Conservation (phyloP, 2,329 filamentous ascomycete species). For the Aspergillus japonicus region DNA sequence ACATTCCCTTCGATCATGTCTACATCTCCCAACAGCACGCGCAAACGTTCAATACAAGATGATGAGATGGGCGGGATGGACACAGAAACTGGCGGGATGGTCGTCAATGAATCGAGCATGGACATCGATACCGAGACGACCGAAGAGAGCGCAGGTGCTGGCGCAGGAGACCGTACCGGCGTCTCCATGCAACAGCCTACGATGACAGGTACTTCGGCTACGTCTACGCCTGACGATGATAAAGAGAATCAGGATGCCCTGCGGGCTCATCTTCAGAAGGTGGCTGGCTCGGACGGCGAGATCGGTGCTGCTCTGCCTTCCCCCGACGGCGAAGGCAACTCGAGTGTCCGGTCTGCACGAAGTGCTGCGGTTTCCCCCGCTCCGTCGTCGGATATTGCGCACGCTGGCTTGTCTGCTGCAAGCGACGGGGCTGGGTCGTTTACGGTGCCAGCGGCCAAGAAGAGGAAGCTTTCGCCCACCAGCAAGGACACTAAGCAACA, state of each 20-base stretch:
- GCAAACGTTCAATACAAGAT: slow-evolving; percentile 6
- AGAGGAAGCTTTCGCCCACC: slow-evolving; percentile 17
- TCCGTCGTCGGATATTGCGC: slow-evolving; percentile 11
- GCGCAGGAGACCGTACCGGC: neutral
- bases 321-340: neutral
- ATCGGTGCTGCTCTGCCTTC: neutral
- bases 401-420: neutral
- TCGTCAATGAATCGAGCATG: neutral
- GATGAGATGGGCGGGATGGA: neutral
- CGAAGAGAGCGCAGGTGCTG: neutral
- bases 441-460: slow-evolving; percentile 25
- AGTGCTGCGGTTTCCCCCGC: neutral
- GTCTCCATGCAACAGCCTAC: neutral
- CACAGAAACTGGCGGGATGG: neutral
- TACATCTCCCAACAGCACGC: neutral
- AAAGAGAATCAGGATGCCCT: slow-evolving; percentile 9
- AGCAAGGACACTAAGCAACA: slow-evolving; percentile 20
- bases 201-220: neutral
- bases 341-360: too few relatives aligned
- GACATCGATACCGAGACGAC: neutral
- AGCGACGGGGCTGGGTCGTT: slow-evolving; percentile 10
- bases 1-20: slow-evolving; percentile 1
- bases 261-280: neutral
- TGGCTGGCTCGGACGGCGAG: neutral
- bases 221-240: slow-evolving; percentile 1